These are phyloP conservation scores for Orychophragmus violaceus DNA, from an alignment of 345 rosid genomes.

Conservation along the genomic window DNA sequence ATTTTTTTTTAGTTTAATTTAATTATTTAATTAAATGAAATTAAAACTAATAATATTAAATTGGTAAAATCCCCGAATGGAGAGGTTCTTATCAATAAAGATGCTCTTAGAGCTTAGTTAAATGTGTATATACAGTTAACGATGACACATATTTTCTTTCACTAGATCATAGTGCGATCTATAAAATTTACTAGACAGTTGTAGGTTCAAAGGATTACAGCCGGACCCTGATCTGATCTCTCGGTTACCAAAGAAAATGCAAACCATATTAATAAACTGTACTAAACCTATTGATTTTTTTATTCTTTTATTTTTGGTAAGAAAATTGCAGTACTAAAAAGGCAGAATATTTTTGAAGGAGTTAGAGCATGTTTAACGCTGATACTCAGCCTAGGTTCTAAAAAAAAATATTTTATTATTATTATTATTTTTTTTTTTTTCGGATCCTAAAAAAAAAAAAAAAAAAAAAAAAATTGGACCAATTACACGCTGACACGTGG, in stretches of 20 bases:
- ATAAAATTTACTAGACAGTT: not conserved
- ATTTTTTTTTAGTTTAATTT: too few relatives aligned
- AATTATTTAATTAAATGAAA: too few relatives aligned
- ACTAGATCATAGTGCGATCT: not conserved
- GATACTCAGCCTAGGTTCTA: too few relatives aligned
- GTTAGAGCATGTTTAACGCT: not conserved
- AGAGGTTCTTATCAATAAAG: too few relatives aligned
- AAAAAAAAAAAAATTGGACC: too few relatives aligned
- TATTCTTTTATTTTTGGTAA: not conserved
- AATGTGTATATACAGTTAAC: not conserved
- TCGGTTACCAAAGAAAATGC: not conserved
- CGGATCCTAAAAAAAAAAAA: too few relatives aligned
- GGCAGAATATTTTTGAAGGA: slow-evolving; percentile 6
- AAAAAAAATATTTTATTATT: too few relatives aligned
- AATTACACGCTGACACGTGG: too few relatives aligned
- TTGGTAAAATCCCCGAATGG: too few relatives aligned
- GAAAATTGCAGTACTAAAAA: not conserved
- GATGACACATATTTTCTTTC: not conserved
- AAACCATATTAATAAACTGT: not conserved
- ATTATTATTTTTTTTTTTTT: too few relatives aligned
- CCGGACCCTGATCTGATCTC: not conserved
- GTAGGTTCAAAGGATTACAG: not conserved
- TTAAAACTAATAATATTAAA: too few relatives aligned
- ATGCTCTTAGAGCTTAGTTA: too few relatives aligned
- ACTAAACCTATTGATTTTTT: not conserved